phyloP scores from a whole-genome alignment of 2,329 filamentous ascomycete genomes.

The Neophaeococcomyces aloes region DNA sequence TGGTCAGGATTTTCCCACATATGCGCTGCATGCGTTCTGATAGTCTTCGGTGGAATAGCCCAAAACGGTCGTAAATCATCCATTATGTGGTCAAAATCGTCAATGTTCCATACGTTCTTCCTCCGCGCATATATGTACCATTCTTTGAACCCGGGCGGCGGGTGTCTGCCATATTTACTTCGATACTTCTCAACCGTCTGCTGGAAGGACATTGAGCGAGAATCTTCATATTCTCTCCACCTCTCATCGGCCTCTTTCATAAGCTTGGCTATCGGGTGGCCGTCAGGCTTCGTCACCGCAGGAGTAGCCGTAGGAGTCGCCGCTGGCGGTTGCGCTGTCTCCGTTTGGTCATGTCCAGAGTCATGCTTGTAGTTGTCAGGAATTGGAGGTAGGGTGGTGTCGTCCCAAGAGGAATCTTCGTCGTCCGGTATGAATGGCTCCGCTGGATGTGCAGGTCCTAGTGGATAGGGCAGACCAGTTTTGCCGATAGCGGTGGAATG shows the following conservation, averaged over 20 bases:
- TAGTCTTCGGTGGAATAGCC: constrained; percentile 26
- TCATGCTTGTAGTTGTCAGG: neutral
- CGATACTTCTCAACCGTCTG: constrained; percentile 31
- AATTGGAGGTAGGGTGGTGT: constrained; percentile 1
- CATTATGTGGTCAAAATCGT: constrained; percentile 26
- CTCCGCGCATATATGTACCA: constrained; percentile 32
- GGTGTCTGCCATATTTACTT: constrained; percentile 29
- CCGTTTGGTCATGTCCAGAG: neutral
- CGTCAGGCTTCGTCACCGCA: constrained; percentile 12
- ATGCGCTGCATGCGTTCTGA: constrained; percentile 27
- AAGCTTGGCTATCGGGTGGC: constrained; percentile 26
- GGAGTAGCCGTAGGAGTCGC: constrained; percentile 4
- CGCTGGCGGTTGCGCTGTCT: neutral
- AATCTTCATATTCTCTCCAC: constrained; percentile 26
- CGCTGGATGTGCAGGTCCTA: constrained; percentile 10
- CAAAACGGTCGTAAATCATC: constrained; percentile 30
- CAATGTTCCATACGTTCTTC: constrained; percentile 28
- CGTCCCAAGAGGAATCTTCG: constrained; percentile 6
- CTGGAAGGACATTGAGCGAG: constrained; percentile 28
- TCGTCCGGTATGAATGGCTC: constrained; percentile 8
- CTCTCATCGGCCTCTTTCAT: constrained; percentile 29
- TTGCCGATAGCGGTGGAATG: constrained; percentile 7
- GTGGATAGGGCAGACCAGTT: constrained; percentile 12
- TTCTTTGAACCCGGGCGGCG: constrained; percentile 31
- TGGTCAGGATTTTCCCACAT: constrained; percentile 24